Evolutionary conservation across 75 land plant species (phyloP).

Genomic region (Picea sitchensis): DNA sequence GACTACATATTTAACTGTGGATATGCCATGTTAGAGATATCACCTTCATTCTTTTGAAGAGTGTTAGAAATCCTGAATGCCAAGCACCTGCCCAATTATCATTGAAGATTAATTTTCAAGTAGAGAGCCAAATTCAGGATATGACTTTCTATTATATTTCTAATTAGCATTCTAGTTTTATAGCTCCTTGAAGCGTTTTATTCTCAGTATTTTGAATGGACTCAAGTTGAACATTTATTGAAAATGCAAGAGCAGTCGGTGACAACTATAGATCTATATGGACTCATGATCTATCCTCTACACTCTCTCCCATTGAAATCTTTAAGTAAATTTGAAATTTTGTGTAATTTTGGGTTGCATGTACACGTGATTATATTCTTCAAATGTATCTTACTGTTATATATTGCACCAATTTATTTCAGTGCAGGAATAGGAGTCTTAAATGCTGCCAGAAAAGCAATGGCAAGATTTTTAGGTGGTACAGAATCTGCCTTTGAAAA

Average conservation of each 20-base stretch:
- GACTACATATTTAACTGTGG: neutral
- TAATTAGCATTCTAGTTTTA: neutral
- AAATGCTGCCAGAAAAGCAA: slow-evolving; percentile 90
- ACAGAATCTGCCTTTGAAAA: slow-evolving; percentile 63
- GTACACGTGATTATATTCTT: neutral
- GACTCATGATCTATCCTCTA: neutral
- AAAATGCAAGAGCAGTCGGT: neutral
- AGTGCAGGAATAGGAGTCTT: slow-evolving; percentile 99
- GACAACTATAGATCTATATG: slow-evolving; percentile 1
- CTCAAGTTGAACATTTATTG: neutral
- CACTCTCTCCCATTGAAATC: neutral
- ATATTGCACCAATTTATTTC: slow-evolving; percentile 11
- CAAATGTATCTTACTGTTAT: neutral
- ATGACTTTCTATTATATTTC: neutral
- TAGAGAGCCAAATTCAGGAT: neutral
- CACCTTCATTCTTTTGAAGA: neutral
- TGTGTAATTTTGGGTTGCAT: neutral
- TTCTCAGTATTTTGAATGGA: slow-evolving; percentile 1
- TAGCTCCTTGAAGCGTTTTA: neutral
- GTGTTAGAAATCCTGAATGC: neutral
- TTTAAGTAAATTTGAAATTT: too few relatives aligned
- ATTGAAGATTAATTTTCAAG: neutral
- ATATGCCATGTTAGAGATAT: neutral
- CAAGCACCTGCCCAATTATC: neutral
- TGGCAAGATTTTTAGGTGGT: slow-evolving; percentile 90